Evolutionary conservation across 306 rosid species (phyloP).

Genomic region (Comarum palustre): DNA sequence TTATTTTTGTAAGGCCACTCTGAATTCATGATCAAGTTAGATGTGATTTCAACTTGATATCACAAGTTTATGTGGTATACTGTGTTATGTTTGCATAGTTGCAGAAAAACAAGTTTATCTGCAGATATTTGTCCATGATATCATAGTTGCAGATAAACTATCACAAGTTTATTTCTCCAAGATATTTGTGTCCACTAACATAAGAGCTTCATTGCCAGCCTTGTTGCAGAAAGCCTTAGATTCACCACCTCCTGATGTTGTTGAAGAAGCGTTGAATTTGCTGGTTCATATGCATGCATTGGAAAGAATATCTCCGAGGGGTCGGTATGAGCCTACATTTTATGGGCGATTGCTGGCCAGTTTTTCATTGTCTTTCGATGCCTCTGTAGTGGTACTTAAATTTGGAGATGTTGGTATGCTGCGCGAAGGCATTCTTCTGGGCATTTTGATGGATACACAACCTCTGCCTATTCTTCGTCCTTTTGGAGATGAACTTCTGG

Average conservation of each 20-base stretch:
- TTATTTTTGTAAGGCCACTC: not conserved
- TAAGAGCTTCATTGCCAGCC: conserved; percentile 42
- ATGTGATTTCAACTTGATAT: conserved; percentile 8
- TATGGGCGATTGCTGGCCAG: conserved; percentile 73
- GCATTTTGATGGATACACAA: conserved; percentile 72
- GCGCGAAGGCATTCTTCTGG: conserved; percentile 80
- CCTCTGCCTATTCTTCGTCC: conserved; percentile 84
- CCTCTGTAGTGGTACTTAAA: conserved; percentile 72
- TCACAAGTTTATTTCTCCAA: not conserved
- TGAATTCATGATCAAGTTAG: not conserved
- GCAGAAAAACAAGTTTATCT: no score
- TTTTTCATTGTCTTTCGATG: conserved; percentile 75
- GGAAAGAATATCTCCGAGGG: conserved; percentile 53
- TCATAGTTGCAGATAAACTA: no score
- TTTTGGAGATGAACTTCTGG: conserved; percentile 72
- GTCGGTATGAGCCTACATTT: conserved; percentile 76
- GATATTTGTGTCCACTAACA: conserved; percentile 5
- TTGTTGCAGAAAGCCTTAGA: conserved; percentile 79
- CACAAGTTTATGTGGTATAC: not conserved
- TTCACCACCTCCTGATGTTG: conserved; percentile 58
- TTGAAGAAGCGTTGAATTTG: conserved; percentile 63
- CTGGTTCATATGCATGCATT: conserved; percentile 65
- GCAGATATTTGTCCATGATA: no score
- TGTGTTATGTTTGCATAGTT: not conserved
- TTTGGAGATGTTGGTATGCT: conserved; percentile 80